These are phyloP conservation scores for Sodiomyces alkalinus DNA, from an alignment of 2,329 filamentous ascomycete genomes.

Conservation along the genomic window DNA sequence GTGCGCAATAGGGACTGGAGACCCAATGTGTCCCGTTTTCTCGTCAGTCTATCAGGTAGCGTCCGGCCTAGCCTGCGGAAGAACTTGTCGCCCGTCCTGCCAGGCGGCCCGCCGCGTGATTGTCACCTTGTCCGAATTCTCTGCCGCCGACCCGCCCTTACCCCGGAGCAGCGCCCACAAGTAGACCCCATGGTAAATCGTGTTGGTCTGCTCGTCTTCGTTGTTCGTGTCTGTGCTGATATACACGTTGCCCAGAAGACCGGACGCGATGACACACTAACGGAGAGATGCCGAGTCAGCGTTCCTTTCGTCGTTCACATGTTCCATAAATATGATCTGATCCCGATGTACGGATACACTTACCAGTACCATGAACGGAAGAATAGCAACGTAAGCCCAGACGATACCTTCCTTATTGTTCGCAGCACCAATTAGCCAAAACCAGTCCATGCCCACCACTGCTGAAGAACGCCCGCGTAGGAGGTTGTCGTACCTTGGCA, in stretches of 20 bases:
- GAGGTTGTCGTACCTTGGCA: too few relatives aligned
- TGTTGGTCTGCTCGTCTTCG: slow-evolving; percentile 12
- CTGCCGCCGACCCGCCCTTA: not conserved
- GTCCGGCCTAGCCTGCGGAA: too few relatives aligned
- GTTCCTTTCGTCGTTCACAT: too few relatives aligned
- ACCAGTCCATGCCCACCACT: too few relatives aligned
- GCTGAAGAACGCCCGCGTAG: too few relatives aligned
- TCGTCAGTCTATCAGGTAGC: too few relatives aligned
- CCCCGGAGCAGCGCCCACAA: slow-evolving; percentile 12
- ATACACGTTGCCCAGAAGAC: slow-evolving; percentile 18
- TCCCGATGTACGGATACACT: too few relatives aligned
- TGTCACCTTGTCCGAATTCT: not conserved
- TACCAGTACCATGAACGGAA: slow-evolving; percentile 38
- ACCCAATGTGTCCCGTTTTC: too few relatives aligned
- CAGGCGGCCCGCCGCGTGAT: not conserved
- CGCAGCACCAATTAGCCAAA: too few relatives aligned
- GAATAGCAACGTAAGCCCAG: slow-evolving; percentile 47
- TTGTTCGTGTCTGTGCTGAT: slow-evolving; percentile 12
- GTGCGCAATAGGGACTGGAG: too few relatives aligned
- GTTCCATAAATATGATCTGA: too few relatives aligned
- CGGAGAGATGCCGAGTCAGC: not conserved
- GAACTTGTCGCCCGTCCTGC: too few relatives aligned
- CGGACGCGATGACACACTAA: slow-evolving; percentile 13
- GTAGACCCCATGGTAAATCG: slow-evolving; percentile 15
- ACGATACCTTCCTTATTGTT: slow-evolving; percentile 48